Evolutionary conservation across 495 filamentous ascomycete genomes (phyloP).

Genomic region (Talaromyces proteolyticus): DNA sequence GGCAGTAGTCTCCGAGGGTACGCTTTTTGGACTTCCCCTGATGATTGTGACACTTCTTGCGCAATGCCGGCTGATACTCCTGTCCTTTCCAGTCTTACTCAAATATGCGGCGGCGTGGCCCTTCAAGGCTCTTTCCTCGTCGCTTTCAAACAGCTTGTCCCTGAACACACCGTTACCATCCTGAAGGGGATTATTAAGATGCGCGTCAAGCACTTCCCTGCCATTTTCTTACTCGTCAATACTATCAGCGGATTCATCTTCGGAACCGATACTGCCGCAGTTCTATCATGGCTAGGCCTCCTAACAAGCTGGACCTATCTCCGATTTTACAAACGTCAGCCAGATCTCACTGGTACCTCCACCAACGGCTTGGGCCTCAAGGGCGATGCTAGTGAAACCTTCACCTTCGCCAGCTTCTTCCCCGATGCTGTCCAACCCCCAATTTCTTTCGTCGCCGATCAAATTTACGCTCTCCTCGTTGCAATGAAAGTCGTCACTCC

Average conservation of each 20-base stretch:
- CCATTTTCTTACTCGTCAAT: slow-evolving; percentile 78
- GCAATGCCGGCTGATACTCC: slow-evolving; percentile 16
- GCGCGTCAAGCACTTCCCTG: slow-evolving; percentile 89
- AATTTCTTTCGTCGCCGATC: slow-evolving; percentile 64
- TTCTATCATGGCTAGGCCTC: slow-evolving; percentile 78
- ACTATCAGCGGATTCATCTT: slow-evolving; percentile 72
- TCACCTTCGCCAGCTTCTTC: slow-evolving; percentile 92
- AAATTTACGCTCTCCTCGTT: slow-evolving; percentile 69
- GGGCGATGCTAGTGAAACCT: slow-evolving; percentile 93
- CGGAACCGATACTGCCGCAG: slow-evolving; percentile 76
- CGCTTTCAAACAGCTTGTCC: slow-evolving; percentile 96
- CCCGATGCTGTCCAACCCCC: slow-evolving; percentile 79
- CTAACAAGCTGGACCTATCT: slow-evolving; percentile 92
- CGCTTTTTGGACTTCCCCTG: slow-evolving; percentile 25
- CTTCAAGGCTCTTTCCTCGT: slow-evolving; percentile 93
- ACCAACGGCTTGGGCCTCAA: slow-evolving; percentile 47
- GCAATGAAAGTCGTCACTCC: slow-evolving; percentile 72
- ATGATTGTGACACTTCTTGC: slow-evolving; percentile 19
- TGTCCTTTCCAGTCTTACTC: slow-evolving; percentile 50
- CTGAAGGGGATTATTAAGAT: slow-evolving; percentile 82
- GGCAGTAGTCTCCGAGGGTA: slow-evolving; percentile 65
- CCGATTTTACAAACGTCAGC: slow-evolving; percentile 87
- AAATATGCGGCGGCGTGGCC: slow-evolving; percentile 82
- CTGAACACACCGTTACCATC: slow-evolving; percentile 94
- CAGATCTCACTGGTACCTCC: slow-evolving; percentile 47